phyloP scores from a whole-genome alignment of 345 rosid species.

The Arabidopsis arenosa region DNA sequence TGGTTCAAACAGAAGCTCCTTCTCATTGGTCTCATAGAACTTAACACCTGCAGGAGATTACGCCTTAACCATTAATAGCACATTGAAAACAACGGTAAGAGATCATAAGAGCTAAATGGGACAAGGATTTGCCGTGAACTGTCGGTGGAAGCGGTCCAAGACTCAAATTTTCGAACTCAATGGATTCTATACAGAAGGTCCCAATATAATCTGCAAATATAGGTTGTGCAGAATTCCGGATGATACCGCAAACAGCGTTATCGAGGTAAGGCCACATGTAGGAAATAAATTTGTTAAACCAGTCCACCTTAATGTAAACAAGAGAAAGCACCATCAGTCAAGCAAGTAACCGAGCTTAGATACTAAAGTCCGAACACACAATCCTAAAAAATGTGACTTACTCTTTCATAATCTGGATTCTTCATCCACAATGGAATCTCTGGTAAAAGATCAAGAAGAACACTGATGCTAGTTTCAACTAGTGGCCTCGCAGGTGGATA shows the following conservation, averaged over 20 bases:
- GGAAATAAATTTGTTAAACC: constrained; percentile 69
- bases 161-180: constrained; percentile 59
- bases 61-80: background rate
- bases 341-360: constrained; percentile 7
- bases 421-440: constrained; percentile 83
- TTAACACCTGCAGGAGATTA: constrained; percentile 58
- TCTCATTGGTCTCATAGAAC: constrained; percentile 72
- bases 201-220: constrained; percentile 69
- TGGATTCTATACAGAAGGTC: constrained; percentile 53
- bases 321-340: background rate
- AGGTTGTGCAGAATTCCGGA: constrained; percentile 55
- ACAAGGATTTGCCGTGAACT: constrained; percentile 56
- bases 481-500: constrained; percentile 62
- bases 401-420: constrained; percentile 77
- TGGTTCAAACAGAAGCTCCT: constrained; percentile 72
- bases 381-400: constrained; percentile 33
- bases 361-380: background rate
- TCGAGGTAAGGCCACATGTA: constrained; percentile 83
- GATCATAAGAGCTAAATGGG: constrained; percentile 4
- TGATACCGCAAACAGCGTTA: constrained; percentile 65
- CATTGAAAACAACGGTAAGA: background rate
- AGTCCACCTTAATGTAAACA: constrained; percentile 59
- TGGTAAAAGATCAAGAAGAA: constrained; percentile 60
- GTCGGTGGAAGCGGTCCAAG: constrained; percentile 74
- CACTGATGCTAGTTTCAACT: constrained; percentile 49